Evolutionary conservation across 164 flowering plant species (phyloP).

Genomic region (Platanus orientalis): DNA sequence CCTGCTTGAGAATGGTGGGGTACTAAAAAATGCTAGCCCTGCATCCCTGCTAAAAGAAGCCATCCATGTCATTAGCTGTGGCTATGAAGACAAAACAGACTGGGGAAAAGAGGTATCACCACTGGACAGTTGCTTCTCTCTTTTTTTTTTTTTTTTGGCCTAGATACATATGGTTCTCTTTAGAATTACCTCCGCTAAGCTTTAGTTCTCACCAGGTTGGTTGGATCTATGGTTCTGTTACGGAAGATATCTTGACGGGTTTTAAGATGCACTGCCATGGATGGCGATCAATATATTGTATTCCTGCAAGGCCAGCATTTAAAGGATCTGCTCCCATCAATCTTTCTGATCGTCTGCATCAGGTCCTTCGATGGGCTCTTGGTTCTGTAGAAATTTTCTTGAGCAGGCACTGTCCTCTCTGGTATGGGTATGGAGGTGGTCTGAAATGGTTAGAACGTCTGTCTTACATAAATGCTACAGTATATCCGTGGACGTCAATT

Average conservation of each 20-base stretch:
- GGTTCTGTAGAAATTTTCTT: constrained; percentile 71
- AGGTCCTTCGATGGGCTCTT: constrained; percentile 72
- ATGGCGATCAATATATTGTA: constrained; percentile 64
- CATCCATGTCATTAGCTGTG: constrained; percentile 81
- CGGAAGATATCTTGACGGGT: constrained; percentile 70
- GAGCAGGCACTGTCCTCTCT: constrained; percentile 65
- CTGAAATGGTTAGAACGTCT: constrained; percentile 57
- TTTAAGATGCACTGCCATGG: constrained; percentile 78
- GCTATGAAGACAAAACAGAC: constrained; percentile 72
- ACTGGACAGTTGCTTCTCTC: not conserved
- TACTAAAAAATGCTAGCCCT: constrained; percentile 41
- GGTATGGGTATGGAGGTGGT: constrained; percentile 68
- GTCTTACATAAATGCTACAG: constrained; percentile 52
- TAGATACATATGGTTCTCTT: too few species aligned
- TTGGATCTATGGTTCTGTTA: constrained; percentile 70
- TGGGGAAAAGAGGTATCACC: constrained; percentile 77
- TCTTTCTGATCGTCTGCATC: constrained; percentile 69
- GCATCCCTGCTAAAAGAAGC: constrained; percentile 68
- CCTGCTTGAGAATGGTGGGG: constrained; percentile 57
- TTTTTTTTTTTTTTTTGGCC: not conserved
- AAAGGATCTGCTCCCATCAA: constrained; percentile 71
- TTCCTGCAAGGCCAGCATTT: constrained; percentile 55
- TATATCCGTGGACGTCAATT: constrained; percentile 63
- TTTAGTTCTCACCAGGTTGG: constrained; percentile 36
- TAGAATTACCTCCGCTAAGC: not conserved